Base-by-base conservation (phyloP, 768 basidiomycete species). In the Strobilomyces echinocephalus region DNA sequence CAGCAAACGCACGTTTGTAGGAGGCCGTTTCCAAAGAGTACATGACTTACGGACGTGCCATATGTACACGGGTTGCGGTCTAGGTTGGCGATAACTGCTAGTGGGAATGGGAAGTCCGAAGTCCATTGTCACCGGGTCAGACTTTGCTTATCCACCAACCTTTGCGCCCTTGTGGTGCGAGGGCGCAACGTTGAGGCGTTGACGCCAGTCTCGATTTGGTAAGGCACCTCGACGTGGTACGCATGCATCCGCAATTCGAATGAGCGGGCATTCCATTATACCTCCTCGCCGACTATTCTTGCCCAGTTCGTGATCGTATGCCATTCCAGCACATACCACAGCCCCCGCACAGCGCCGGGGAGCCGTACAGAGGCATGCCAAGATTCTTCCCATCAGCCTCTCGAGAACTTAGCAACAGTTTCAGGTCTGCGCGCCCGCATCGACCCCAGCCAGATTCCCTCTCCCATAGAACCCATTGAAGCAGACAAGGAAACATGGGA, bases 391-490 rank as follows among this genome's bases (percentile, higher is more conserved):
- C 10, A 33, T 40, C 38, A 8, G 30, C 6, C 31, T 26, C 41
- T 20, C 16, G 24, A 8, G 21, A 53, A 36, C 41, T 63, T 47
- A 59, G 33, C 30, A 30, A 38, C 40, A 26, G 15, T 59, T 47
- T 9, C 60, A 88, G 91, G 92, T 52, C 78, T 90, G 51, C 82
- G 89, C 38, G 79, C 87, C 43, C 82, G 85, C 53, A 91, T 99
- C 61, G 91, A 97, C 67, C 84, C 88, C 8, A 79, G 73, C 60
- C 93, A 95, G 65, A 85, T 98, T 28, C 97, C 97, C n/a, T 95
- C 93, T 4, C 87, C 92, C 21, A 83, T 91, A 15, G 84, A 88
- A 39, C 75, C 83, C 12, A 83, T 88, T 48, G 88, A 91, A 61
- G 70, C 76, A 7, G 95, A 97, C 77, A 83, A 88, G 57, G 79